Percentiles rank a stretch among this genome's conserved stretches.
Conservation (phyloP, 2,329 filamentous ascomycete genomes). For the Cladophialophora chaetospira region DNA sequence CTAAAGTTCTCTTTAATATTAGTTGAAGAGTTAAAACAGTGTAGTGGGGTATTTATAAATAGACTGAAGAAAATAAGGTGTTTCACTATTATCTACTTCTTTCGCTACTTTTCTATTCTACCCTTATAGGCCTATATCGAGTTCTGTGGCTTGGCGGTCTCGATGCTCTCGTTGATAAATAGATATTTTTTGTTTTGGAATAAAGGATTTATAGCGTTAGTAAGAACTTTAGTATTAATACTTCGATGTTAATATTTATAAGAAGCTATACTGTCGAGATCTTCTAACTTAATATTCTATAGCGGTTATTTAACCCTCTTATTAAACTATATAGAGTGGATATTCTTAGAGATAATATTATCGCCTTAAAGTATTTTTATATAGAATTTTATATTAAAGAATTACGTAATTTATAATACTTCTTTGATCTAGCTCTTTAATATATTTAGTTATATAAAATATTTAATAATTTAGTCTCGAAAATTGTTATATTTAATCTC, state of each 20-base stretch:
- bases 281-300: not conserved
- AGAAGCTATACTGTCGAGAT: not conserved
- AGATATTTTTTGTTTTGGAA: not conserved
- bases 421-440: not conserved
- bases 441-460: not conserved
- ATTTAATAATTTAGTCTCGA: not conserved
- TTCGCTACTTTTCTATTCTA: not conserved
- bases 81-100: not conserved
- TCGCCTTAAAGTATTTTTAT: not conserved
- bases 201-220: not conserved
- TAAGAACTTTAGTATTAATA: not conserved
- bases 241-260: not conserved
- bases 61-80: not conserved
- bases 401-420: not conserved
- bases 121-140: not conserved
- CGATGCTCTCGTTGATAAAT: not conserved
- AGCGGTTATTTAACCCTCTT: not conserved
- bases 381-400: not conserved
- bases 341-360: not conserved
- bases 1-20: not conserved
- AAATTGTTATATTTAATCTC: conserved; percentile 16
- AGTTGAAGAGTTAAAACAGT: not conserved
- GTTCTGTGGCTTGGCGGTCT: not conserved
- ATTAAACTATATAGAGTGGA: not conserved
- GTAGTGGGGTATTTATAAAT: not conserved